phyloP scores from a whole-genome alignment of 2,329 filamentous ascomycete genomes.

The Xylariaceae sp. region DNA sequence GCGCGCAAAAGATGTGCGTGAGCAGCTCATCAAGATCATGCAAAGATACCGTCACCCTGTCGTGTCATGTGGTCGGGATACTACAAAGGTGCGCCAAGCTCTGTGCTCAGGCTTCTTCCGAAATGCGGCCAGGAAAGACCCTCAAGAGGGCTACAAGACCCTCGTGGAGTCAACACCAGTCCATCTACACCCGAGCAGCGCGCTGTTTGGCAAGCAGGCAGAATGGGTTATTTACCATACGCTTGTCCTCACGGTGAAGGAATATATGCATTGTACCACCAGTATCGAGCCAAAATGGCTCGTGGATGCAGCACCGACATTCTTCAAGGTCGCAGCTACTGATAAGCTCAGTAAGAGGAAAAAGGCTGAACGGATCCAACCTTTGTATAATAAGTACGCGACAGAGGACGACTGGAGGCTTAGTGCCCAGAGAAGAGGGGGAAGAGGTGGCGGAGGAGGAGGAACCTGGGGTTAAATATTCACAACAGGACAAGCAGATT shows the following conservation, averaged over 20 bases:
- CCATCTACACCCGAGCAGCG: conserved; percentile 87
- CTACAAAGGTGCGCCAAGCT: conserved; percentile 81
- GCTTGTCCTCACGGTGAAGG: conserved; percentile 88
- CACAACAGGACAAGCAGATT: no score
- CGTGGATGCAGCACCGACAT: conserved; percentile 94
- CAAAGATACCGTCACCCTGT: conserved; percentile 82
- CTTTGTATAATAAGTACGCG: conserved; percentile 87
- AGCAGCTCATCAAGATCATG: conserved; percentile 93
- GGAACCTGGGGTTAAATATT: conserved; percentile 81
- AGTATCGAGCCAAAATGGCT: conserved; percentile 92
- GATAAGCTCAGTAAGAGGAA: conserved; percentile 86
- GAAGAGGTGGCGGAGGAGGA: conserved; percentile 77
- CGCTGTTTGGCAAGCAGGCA: conserved; percentile 90
- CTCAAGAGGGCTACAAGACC: conserved; percentile 96
- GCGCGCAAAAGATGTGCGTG: conserved; percentile 85
- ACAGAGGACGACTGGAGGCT: conserved; percentile 94
- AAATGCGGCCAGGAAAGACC: conserved; percentile 91
- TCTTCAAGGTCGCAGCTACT: conserved; percentile 94
- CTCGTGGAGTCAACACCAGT: conserved; percentile 93
- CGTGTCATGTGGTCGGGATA: conserved; percentile 82
- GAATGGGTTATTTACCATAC: conserved; percentile 96
- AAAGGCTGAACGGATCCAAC: conserved; percentile 91
- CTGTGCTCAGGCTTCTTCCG: conserved; percentile 95
- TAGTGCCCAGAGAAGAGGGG: conserved; percentile 80
- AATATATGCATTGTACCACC: conserved; percentile 96